Percentiles rank a stretch among this genome's conserved stretches.
phyloP scores from a whole-genome alignment of 306 rosid species.

The Corylus avellana region DNA sequence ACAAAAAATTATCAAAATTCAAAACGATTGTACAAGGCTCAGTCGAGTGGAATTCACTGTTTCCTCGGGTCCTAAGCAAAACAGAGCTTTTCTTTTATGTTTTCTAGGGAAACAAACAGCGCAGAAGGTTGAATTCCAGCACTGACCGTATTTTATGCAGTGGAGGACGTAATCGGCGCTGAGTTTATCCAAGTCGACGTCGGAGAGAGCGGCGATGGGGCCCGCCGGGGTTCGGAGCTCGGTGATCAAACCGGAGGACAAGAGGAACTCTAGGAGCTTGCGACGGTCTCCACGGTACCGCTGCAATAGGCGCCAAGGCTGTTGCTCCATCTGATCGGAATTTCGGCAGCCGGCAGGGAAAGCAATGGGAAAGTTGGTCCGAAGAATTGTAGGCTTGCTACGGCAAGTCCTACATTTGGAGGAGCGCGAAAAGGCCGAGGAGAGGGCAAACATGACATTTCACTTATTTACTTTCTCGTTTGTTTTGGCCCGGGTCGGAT shows the following conservation, averaged over 20 bases:
- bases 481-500: neutral
- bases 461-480: neutral
- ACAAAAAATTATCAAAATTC: neutral
- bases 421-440: constrained; percentile 22
- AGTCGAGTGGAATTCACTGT: neutral
- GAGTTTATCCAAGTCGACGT: constrained; percentile 43
- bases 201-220: constrained; percentile 20
- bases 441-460: neutral
- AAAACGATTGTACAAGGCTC: constrained; percentile 4
- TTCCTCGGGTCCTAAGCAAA: neutral
- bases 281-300: constrained; percentile 55
- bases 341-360: too few species aligned
- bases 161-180: constrained; percentile 52
- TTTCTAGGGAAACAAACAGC: constrained; percentile 4
- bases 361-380: too few species aligned
- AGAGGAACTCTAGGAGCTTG: constrained; percentile 43
- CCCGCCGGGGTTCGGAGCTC: constrained; percentile 45
- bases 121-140: neutral
- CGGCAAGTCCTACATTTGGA: neutral
- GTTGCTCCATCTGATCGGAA: constrained; percentile 26
- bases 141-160: constrained; percentile 47
- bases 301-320: constrained; percentile 25
- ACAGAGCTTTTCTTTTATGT: neutral
- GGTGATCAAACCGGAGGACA: constrained; percentile 42
- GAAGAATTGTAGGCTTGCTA: too few species aligned